Percentiles rank a stretch among this genome's conserved stretches.
These are phyloP conservation scores for Irpex sp. DNA, from an alignment of 1,284 basidiomycete species.

Conservation along the genomic window DNA sequence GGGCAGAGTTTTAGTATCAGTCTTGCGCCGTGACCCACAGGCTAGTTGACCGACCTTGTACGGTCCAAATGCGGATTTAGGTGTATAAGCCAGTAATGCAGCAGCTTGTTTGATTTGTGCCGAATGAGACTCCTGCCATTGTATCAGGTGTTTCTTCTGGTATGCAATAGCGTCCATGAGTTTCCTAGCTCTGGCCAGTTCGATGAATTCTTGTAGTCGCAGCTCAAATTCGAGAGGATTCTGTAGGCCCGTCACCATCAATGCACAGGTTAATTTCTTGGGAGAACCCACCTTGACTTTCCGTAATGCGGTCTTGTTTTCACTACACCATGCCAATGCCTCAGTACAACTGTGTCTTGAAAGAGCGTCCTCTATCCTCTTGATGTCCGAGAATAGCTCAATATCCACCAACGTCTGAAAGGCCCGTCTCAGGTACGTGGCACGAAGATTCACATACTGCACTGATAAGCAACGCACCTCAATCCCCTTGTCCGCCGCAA, in stretches of 20 bases:
- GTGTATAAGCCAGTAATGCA: constrained; percentile 71
- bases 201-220: constrained; percentile 94
- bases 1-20: neutral
- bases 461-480: constrained; percentile 45
- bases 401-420: constrained; percentile 81
- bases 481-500: constrained; percentile 69
- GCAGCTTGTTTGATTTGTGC: constrained; percentile 75
- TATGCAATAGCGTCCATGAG: constrained; percentile 82
- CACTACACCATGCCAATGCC: constrained; percentile 93
- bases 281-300: constrained; percentile 74
- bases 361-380: constrained; percentile 81
- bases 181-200: constrained; percentile 74
- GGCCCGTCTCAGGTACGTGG: neutral
- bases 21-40: neutral
- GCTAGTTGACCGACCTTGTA: constrained; percentile 48
- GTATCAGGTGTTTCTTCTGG: constrained; percentile 74
- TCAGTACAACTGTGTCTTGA: constrained; percentile 75
- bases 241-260: constrained; percentile 36
- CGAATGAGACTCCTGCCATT: constrained; percentile 82
- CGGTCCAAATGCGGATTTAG: constrained; percentile 61
- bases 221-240: constrained; percentile 95
- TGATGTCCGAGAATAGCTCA: constrained; percentile 88
- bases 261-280: constrained; percentile 9
- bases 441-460: neutral
- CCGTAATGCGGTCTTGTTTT: constrained; percentile 89